Evolutionary conservation across 805 yeast species (phyloP).

Genomic region (Spathaspora boniae): DNA sequence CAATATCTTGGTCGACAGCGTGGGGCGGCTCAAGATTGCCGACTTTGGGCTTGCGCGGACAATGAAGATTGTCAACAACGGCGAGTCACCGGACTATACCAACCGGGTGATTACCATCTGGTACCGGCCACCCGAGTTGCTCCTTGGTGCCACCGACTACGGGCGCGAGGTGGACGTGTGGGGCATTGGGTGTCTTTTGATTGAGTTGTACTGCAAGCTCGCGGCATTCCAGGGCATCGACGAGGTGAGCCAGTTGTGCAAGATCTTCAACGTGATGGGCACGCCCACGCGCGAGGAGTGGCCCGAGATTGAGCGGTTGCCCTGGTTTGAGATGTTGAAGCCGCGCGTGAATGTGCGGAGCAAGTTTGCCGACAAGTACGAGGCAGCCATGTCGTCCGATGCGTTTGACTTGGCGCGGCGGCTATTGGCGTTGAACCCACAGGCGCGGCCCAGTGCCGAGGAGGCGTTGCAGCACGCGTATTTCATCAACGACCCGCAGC

Average conservation of each 20-base stretch:
- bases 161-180: conserved; percentile 91
- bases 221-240: conserved; percentile 88
- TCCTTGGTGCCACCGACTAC: conserved; percentile 87
- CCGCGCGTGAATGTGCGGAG: conserved; percentile 44
- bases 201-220: conserved; percentile 70
- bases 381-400: conserved; percentile 42
- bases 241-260: conserved; percentile 77
- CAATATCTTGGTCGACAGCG: conserved; percentile 60
- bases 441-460: conserved; percentile 59
- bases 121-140: conserved; percentile 95
- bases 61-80: conserved; percentile 54
- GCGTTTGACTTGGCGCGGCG: conserved; percentile 64
- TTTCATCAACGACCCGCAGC: conserved; percentile 65
- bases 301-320: conserved; percentile 76
- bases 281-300: conserved; percentile 71
- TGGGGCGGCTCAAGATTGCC: conserved; percentile 66
- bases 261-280: conserved; percentile 82
- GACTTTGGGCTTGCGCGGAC: conserved; percentile 81
- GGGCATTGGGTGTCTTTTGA: conserved; percentile 92
- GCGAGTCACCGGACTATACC: conserved; percentile 75
- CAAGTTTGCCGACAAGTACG: conserved; percentile 29
- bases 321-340: conserved; percentile 88
- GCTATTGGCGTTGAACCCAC: conserved; percentile 68
- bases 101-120: conserved; percentile 94
- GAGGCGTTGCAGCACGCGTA: conserved; percentile 66